Conservation (phyloP, 495 filamentous ascomycete species). For the Hypoxylon fragiforme region DNA sequence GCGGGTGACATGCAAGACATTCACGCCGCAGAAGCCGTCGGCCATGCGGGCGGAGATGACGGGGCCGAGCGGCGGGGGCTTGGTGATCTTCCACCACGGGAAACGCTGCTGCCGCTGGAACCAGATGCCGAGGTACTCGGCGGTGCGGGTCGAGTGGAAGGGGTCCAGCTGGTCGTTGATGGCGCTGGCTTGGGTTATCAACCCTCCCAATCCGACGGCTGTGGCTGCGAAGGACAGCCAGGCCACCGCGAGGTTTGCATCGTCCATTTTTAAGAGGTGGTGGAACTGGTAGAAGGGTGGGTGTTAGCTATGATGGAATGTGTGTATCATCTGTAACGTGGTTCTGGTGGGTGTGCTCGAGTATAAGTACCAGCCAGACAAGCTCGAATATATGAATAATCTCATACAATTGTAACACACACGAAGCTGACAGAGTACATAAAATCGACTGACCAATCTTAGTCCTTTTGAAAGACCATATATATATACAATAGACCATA, state of each 20-base stretch:
- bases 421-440: no score
- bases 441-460: constrained; percentile 25
- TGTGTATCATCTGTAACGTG: neutral
- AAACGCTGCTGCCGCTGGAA: constrained; percentile 26
- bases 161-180: constrained; percentile 38
- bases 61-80: constrained; percentile 36
- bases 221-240: constrained; percentile 40
- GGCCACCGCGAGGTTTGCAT: constrained; percentile 29
- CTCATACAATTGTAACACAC: no score
- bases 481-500: constrained; percentile 7
- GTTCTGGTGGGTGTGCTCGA: no score
- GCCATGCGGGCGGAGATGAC: constrained; percentile 29
- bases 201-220: constrained; percentile 36
- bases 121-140: constrained; percentile 36
- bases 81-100: constrained; percentile 23
- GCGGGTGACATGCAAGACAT: constrained; percentile 19
- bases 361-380: no score
- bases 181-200: constrained; percentile 37
- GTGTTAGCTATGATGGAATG: neutral
- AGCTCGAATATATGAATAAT: no score
- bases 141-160: constrained; percentile 31
- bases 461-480: constrained; percentile 6
- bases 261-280: constrained; percentile 24
- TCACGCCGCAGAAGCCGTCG: constrained; percentile 33
- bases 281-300: neutral